Evolutionary conservation across 1,139 yeast species (phyloP), one percentile per base, ranked within the genome.

Genomic region (Kurtzmaniella quercitrusa): DNA sequence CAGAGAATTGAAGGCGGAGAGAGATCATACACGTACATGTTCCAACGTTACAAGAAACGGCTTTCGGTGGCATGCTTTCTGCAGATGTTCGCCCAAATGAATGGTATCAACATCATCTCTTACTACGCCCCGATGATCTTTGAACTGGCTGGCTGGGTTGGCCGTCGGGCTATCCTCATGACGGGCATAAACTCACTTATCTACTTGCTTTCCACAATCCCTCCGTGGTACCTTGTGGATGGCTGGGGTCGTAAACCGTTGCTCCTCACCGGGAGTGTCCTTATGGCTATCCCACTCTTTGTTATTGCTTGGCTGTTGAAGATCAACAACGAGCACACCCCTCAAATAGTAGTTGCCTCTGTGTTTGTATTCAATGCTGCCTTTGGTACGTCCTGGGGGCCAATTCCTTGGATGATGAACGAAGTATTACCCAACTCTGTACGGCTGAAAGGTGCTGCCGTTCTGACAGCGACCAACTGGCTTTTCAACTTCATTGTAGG

Each of bases 101-200:
- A 89, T 58, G 98, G 98, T 55, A 91, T 90, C 62, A 90, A 90
- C 58, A 91, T 91, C 48, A 88, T 91, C 44, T 83, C 95, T 1
- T 91, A 90, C 66, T 90, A 90, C 65, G 96, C 96, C 1, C 96
- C 97, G 1, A 72, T 90, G 66, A 94, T 90, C 40, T 91, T 90
- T 63, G 96, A 89, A 62, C 87, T 87, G 56, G 97, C 97, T 2
- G 97, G 97, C 21, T 90, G 96, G 96, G 66, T 77, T 12, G 97
- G 96, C 21, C 72, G 95, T 50, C 79, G 81, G 53, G 96, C 97
- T 2, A 80, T 90, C 48, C 75, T 89, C 48, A 88, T 90, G 95
- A 88, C 97, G 0, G 97, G 97, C n/a, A 74, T 87, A 51, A 91
- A 90, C 60, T 79, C 90, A 3, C 57, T 90, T 16, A 75, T 90